Conservation (phyloP, 2,329 filamentous ascomycete species). For the Xylariaceae sp. region DNA sequence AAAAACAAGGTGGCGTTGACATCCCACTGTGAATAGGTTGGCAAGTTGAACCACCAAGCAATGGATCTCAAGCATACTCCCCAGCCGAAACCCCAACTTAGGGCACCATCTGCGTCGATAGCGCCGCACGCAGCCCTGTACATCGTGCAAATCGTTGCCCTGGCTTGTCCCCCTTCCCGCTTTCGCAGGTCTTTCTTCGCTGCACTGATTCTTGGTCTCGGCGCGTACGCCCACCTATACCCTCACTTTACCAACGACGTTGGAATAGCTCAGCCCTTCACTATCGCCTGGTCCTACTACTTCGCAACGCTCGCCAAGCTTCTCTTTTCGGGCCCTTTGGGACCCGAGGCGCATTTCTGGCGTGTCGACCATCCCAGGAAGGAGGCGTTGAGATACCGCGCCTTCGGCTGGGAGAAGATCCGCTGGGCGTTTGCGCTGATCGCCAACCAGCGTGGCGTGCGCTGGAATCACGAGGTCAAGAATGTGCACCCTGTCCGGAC, state of each 20-base stretch:
- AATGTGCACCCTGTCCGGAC: constrained; percentile 5
- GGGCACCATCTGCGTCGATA: background rate
- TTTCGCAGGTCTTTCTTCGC: no score
- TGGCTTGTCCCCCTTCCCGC: no score
- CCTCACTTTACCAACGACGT: constrained; percentile 5
- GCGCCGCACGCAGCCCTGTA: background rate
- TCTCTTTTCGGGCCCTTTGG: background rate
- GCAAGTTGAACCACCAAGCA: no score
- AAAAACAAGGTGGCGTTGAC: no score
- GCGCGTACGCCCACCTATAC: background rate
- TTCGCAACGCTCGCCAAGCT: background rate
- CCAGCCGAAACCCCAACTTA: no score
- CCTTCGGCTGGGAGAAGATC: constrained; percentile 4
- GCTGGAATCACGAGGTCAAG: constrained; percentile 15
- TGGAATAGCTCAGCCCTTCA: background rate
- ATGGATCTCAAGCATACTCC: no score
- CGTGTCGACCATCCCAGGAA: no score
- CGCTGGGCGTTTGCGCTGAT: constrained; percentile 4
- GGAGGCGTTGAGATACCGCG: background rate
- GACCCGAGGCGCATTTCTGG: no score
- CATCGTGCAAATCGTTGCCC: background rate
- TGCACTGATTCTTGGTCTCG: background rate
- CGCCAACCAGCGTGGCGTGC: constrained; percentile 4
- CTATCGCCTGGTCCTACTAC: no score
- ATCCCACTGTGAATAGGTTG: no score